Conservation (phyloP, 768 basidiomycete species). For the Leccinum obscurum region DNA sequence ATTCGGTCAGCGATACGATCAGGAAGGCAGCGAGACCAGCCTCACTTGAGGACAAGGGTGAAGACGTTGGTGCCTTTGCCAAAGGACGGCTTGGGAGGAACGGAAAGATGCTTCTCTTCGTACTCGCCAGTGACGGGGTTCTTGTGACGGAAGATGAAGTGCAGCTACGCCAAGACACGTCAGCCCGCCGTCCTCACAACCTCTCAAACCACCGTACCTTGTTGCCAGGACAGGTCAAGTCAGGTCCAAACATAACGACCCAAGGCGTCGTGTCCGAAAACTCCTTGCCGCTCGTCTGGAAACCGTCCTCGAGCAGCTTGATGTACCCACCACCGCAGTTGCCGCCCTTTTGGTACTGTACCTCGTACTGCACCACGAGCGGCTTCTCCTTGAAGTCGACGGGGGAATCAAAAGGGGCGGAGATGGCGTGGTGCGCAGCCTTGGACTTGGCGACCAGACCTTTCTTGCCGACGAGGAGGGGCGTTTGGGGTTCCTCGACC, state of each 20-base stretch:
- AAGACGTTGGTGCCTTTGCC: conserved; percentile 92
- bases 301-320: conserved; percentile 92
- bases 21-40: conserved; percentile 15
- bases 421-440: conserved; percentile 98
- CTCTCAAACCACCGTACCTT: conserved; percentile 54
- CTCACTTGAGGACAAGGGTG: conserved; percentile 90
- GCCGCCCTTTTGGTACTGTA: conserved; percentile 98
- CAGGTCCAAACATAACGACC: conserved; percentile 98
- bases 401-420: conserved; percentile 78
- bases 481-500: conserved; percentile 82
- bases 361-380: conserved; percentile 96
- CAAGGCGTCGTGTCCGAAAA: conserved; percentile 93
- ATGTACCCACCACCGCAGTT: conserved; percentile 99
- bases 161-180: conserved; percentile 53
- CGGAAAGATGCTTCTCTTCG: conserved; percentile 94
- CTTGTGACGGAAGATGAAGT: conserved; percentile 99
- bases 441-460: conserved; percentile 96
- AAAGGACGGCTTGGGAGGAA: conserved; percentile 81
- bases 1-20: conserved; percentile 4
- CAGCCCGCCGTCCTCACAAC: background rate
- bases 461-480: conserved; percentile 80
- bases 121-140: conserved; percentile 89
- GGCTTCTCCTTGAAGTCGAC: conserved; percentile 83
- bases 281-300: conserved; percentile 91
- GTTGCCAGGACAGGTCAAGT: conserved; percentile 88